These are phyloP conservation scores for Gliomastix tumulicola DNA, from an alignment of 2,329 filamentous ascomycete genomes.

Conservation along the genomic window DNA sequence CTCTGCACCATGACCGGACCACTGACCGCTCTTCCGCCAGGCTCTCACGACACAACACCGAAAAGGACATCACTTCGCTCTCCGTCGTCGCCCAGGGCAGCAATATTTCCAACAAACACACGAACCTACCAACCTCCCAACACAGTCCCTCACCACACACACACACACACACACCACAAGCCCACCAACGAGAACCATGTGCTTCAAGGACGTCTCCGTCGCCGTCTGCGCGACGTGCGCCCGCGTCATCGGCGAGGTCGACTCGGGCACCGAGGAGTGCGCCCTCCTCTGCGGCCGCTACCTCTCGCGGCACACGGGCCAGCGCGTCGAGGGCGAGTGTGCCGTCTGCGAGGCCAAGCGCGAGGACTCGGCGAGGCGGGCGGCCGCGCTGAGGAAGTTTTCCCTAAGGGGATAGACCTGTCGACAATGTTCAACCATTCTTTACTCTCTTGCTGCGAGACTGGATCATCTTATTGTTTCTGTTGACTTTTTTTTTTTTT, in stretches of 20 bases:
- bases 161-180: background rate
- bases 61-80: too few relatives aligned
- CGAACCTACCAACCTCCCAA: too few relatives aligned
- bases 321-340: background rate
- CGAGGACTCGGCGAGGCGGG: background rate
- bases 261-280: background rate
- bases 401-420: background rate
- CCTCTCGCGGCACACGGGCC: background rate
- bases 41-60: too few relatives aligned
- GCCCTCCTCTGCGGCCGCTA: background rate
- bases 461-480: too few relatives aligned
- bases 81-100: too few relatives aligned
- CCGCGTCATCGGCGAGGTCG: background rate
- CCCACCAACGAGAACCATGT: background rate
- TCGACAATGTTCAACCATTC: too few relatives aligned
- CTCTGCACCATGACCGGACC: too few relatives aligned
- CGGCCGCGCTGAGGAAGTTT: background rate
- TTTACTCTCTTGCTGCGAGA: too few relatives aligned
- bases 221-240: conserved; percentile 1
- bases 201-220: conserved; percentile 3
- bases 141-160: too few relatives aligned
- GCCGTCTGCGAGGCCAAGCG: background rate
- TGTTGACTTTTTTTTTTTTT: too few relatives aligned
- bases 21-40: too few relatives aligned
- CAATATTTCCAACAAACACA: too few relatives aligned